Evolutionary conservation across 2,329 filamentous ascomycete genomes (phyloP), one percentile per base, ranked within the genome.

Genomic region (Botrytis cinerea): DNA sequence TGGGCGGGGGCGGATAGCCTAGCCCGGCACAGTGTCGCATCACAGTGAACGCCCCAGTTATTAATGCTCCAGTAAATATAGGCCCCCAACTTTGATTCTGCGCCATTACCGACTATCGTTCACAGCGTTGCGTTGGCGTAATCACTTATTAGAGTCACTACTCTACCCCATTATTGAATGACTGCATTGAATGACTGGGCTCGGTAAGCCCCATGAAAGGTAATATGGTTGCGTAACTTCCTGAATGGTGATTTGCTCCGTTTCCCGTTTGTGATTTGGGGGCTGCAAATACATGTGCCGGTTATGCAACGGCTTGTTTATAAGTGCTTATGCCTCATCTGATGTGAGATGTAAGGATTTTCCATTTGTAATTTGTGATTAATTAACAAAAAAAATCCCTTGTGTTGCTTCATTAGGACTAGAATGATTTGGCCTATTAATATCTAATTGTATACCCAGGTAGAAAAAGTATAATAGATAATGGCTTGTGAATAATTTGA

Each of bases 81-180:
- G 45, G 46, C 63, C 63, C 32, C 63, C 63, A 67, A 54, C 22
- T 67, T 67, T 67, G 32, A 28, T n/a, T 51, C 63, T 67, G 63
- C 32, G 14, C 45, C 32, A 2, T 43, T 8, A 43, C 38, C 12
- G 60, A 62, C 45, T 46, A 63, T 22, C 61, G 16, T 62, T 62
- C 32, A 61, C 59, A 40, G 25, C 35, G 43, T 46, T 46, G 25
- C 35, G 43, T 46, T 46, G 18, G 20, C 43, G 48, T 16, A 54
- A 67, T 12, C 8, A 20, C 5, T 51, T 6, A 2, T 4, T 32
- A 32, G 32, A 32, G 32, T 32, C 32, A 3, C 22, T 16, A 38
- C 40, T 1, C 12, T 16, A 38, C 40, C 64, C 46, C 46, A 67
- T 67, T 40, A 40, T 67, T 67, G 64, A 18, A 28, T n/a, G 28